A percentile compares a stretch with the other conserved stretches of the same genome.
These are phyloP conservation scores for Clonostachys rhizophaga DNA, from an alignment of 2,329 filamentous ascomycete genomes.

Conservation along the genomic window DNA sequence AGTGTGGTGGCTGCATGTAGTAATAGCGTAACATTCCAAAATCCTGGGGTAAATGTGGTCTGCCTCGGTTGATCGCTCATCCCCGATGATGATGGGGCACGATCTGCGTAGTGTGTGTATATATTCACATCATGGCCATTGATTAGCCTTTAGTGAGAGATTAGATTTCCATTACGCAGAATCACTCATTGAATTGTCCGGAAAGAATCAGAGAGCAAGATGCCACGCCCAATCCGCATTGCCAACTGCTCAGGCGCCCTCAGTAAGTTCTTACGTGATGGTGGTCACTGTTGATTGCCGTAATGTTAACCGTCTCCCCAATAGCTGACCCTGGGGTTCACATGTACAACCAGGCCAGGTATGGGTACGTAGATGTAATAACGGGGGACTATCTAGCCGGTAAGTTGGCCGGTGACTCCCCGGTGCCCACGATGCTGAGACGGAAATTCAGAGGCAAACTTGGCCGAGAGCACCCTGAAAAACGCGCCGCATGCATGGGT, in stretches of 20 bases:
- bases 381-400: slow-evolving; percentile 48
- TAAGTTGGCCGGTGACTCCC: slow-evolving; percentile 7
- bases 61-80: too few species aligned
- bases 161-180: too few species aligned
- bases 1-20: too few species aligned
- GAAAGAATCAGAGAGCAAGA: too few species aligned
- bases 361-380: slow-evolving; percentile 38
- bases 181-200: too few species aligned
- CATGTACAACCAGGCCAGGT: slow-evolving; percentile 20
- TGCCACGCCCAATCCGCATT: slow-evolving; percentile 1
- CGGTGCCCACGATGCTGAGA: slow-evolving; percentile 4
- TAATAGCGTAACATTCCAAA: too few species aligned
- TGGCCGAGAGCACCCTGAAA: slow-evolving; percentile 12
- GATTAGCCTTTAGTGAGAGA: too few species aligned
- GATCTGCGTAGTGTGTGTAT: too few species aligned
- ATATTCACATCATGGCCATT: too few species aligned
- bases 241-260: slow-evolving; percentile 16
- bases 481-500: slow-evolving; percentile 9
- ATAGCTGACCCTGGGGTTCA: slow-evolving; percentile 11
- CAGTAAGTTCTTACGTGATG: slow-evolving; percentile 2
- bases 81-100: too few species aligned
- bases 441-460: slow-evolving; percentile 17
- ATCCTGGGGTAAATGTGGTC: too few species aligned
- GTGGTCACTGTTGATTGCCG: not conserved
- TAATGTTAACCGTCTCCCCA: not conserved